phyloP scores from a whole-genome alignment of 345 rosid species.

The Sonneratia caseolaris region DNA sequence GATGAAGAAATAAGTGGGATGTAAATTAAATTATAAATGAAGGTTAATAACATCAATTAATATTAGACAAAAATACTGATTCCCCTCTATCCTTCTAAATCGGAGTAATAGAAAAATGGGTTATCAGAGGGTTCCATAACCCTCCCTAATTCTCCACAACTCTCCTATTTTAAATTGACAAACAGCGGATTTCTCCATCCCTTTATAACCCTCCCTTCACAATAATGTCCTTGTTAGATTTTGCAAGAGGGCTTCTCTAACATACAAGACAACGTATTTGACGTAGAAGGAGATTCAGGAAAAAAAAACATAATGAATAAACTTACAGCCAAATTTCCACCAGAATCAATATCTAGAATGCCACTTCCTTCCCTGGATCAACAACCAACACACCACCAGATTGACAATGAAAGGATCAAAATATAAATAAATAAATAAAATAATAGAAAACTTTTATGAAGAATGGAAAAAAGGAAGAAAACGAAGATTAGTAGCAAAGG shows the following conservation, averaged over 20 bases:
- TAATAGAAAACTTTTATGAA: background rate
- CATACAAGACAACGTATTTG: background rate
- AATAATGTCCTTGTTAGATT: background rate
- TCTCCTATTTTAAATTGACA: no score
- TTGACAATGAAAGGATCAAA: conserved; percentile 6
- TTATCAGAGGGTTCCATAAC: no score
- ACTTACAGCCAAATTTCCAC: conserved; percentile 78
- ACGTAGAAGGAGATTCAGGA: background rate
- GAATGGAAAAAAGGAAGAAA: background rate
- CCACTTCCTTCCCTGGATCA: conserved; percentile 76
- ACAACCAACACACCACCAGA: conserved; percentile 11
- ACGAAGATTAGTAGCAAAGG: background rate
- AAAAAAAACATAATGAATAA: background rate
- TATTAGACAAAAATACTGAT: no score
- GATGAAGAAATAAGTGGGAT: no score
- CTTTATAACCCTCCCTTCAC: background rate
- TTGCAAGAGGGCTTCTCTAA: background rate
- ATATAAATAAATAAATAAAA: background rate
- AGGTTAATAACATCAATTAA: no score
- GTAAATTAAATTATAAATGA: no score
- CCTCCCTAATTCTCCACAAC: no score
- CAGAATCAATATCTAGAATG: conserved; percentile 52
- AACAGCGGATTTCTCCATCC: no score
- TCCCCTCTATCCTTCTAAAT: no score
- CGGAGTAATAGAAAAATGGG: no score